Evolutionary conservation across 2,329 filamentous ascomycete genomes (phyloP), one percentile per base, ranked within the genome.

Genomic region (Ophiostoma sp.): DNA sequence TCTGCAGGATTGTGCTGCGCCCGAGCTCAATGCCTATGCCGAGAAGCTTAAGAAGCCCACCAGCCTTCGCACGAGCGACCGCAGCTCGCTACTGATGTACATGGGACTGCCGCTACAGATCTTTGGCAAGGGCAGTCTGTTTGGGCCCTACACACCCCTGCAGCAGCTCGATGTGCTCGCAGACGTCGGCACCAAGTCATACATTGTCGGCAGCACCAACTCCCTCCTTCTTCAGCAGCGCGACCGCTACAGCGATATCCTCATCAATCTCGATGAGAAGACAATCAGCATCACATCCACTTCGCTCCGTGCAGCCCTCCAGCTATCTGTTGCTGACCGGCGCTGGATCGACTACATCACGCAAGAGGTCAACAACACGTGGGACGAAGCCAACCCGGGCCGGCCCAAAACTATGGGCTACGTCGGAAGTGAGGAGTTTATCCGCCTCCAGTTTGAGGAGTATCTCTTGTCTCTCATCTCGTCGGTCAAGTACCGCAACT

Each of bases 281-380:
- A 91, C 87, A 2, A 89, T 98, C 75, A 94, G 88, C 76, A 92
- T 97, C 73, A 91, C 90, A 0, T 96, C 93, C 0, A 82, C 90
- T 1, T 91, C 92, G 5, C 83, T 99, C 17, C 89, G 90, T 67
- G 81, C 84, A 52, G 93, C 93, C 0, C 83, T 98, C 5, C 80
- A 87, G 0, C 86, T 99, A 2, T 95, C 95, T 0, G 89, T 89
- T 11, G 91, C 95, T 0, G 95, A 99, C 77, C 87, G 95, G 71
- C 86, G 95, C 71, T 99, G 95, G 94, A 97, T 99, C 75, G 95
- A 99, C 80, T 94, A 93, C 75, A 85, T 99, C 69, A 96, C 93
- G 0, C 92, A 97, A 76, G 91, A 93, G 54, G 92, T 99, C 31
- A 92, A 95, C 76, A 93, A 98, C 74, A 97, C 95, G 0, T 99